Conservation (phyloP, 345 rosid genomes). For the Brassica juncea region DNA sequence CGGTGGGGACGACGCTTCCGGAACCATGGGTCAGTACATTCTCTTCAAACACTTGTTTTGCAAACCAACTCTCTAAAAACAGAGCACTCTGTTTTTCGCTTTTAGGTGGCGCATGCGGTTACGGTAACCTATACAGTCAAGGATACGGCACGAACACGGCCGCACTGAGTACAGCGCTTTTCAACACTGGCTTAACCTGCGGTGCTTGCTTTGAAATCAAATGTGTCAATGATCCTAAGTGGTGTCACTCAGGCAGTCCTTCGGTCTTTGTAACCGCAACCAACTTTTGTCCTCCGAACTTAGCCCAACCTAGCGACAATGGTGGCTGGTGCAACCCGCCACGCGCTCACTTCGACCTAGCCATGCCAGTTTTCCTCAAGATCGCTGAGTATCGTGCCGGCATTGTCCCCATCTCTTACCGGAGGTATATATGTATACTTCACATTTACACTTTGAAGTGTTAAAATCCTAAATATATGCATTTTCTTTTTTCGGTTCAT, state of each 20-base stretch:
- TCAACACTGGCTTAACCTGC: slow-evolving; percentile 66
- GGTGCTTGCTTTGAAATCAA: slow-evolving; percentile 76
- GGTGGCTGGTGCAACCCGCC: slow-evolving; percentile 96
- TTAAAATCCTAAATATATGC: background rate
- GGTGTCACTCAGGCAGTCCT: slow-evolving; percentile 72
- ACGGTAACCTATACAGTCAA: slow-evolving; percentile 73
- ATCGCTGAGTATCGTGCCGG: slow-evolving; percentile 72
- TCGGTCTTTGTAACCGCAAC: slow-evolving; percentile 70
- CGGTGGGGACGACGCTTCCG: slow-evolving; percentile 90
- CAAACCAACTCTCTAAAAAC: background rate
- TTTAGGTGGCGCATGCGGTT: slow-evolving; percentile 77
- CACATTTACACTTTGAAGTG: background rate
- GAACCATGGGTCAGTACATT: slow-evolving; percentile 70
- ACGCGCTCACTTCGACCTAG: slow-evolving; percentile 48
- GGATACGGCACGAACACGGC: slow-evolving; percentile 83
- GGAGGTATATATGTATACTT: slow-evolving; percentile 27
- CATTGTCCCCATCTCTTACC: slow-evolving; percentile 63
- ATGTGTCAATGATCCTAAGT: slow-evolving; percentile 58
- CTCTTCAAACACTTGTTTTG: background rate
- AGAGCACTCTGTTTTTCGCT: slow-evolving; percentile 27
- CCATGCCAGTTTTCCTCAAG: slow-evolving; percentile 45
- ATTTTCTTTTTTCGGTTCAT: too few species aligned
- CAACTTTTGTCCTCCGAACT: slow-evolving; percentile 72
- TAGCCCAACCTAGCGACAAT: slow-evolving; percentile 51
- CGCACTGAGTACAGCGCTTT: slow-evolving; percentile 70